Evolutionary conservation across 2,329 filamentous ascomycete genomes (phyloP).

Genomic region (Orbilia blumenaviensis): DNA sequence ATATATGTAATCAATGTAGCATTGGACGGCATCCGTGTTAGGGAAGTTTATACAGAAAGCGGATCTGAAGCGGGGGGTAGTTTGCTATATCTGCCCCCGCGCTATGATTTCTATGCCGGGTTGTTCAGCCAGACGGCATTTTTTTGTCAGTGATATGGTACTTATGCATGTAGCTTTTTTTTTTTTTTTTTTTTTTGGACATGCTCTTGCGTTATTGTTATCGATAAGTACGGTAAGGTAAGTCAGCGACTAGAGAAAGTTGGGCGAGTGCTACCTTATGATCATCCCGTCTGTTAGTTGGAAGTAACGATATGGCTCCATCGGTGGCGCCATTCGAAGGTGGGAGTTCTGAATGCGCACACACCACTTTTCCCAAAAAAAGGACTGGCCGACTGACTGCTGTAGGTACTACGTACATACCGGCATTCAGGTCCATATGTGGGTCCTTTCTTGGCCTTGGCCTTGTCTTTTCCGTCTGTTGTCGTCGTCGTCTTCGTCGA

Average conservation of each 20-base stretch:
- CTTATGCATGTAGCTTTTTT: background rate
- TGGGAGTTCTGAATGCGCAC: background rate
- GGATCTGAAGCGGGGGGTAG: too few relatives aligned
- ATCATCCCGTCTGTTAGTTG: background rate
- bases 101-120: slow-evolving; percentile 1
- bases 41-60: background rate
- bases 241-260: background rate
- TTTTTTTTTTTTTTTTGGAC: background rate
- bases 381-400: too few relatives aligned
- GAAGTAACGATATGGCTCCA: background rate
- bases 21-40: background rate
- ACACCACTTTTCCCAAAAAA: background rate
- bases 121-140: too few relatives aligned
- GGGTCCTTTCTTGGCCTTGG: too few relatives aligned
- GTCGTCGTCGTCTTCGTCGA: background rate
- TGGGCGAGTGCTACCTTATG: slow-evolving; percentile 3
- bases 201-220: background rate
- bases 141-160: background rate
- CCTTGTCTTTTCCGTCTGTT: too few relatives aligned
- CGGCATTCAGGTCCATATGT: slow-evolving; percentile 11
- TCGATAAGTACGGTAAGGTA: too few relatives aligned
- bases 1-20: slow-evolving; percentile 4
- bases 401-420: background rate
- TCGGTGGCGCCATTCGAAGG: slow-evolving; percentile 8
- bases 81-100: background rate